A percentile compares a stretch with the other conserved stretches of the same genome.
These are phyloP conservation scores for Chloranthus sessilifolius DNA, from an alignment of 164 flowering plant species.

Conservation along the genomic window DNA sequence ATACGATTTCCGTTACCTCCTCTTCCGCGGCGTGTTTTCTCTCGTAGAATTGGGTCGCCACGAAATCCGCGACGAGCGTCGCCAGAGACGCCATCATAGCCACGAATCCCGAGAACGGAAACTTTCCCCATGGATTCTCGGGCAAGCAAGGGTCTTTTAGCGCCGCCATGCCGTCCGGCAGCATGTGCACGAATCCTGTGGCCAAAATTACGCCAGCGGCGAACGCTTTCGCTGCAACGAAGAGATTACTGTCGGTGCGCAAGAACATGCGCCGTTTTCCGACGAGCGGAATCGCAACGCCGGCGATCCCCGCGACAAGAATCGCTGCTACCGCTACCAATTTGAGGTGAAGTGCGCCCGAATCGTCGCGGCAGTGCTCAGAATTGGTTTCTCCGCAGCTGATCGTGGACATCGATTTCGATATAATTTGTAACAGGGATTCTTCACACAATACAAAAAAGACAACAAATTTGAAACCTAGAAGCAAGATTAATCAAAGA, in stretches of 20 bases:
- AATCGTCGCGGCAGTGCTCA: conserved; percentile 54
- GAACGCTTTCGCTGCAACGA: conserved; percentile 80
- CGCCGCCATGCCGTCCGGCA: conserved; percentile 59
- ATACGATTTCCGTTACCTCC: neutral
- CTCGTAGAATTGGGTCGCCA: conserved; percentile 84
- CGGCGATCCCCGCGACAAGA: conserved; percentile 56
- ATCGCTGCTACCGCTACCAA: conserved; percentile 64
- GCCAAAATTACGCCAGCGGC: conserved; percentile 97
- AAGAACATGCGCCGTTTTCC: conserved; percentile 63
- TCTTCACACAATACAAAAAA: conserved; percentile 2
- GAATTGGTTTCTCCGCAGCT: conserved; percentile 29
- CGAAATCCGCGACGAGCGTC: conserved; percentile 70
- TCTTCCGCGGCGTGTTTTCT: conserved; percentile 36
- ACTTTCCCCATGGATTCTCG: conserved; percentile 58
- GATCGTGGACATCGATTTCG: conserved; percentile 36
- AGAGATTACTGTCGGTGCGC: conserved; percentile 59
- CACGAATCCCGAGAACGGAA: conserved; percentile 78
- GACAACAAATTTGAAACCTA: neutral
- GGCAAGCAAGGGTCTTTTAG: conserved; percentile 69
- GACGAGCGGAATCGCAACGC: conserved; percentile 67
- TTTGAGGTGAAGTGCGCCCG: conserved; percentile 51
- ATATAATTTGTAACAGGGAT: conserved; percentile 21
- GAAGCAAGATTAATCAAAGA: neutral
- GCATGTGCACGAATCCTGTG: conserved; percentile 94
- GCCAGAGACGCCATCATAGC: conserved; percentile 74